Evolutionary conservation across 2,329 filamentous ascomycete genomes (phyloP), one percentile per base, ranked within the genome.

Genomic region (Aspergillus brasiliensis): DNA sequence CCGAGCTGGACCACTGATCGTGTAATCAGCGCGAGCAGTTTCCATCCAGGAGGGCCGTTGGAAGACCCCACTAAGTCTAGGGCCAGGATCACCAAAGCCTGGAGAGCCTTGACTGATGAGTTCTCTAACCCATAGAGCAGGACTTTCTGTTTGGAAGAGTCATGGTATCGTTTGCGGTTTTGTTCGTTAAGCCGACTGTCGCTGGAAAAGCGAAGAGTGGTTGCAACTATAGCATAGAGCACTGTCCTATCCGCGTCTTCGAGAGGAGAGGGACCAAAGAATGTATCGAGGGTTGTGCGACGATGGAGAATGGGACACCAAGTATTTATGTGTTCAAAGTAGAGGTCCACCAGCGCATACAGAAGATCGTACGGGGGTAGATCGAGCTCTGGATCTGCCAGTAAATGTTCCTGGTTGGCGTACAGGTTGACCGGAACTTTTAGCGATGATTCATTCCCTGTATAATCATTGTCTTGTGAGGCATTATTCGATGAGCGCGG

Each of bases 301-400:
- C 91, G 86, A 75, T 97, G 91, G n/a, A 97, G 80, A 23, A 97
- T 95, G 0, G 93, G 92, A 72, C 92, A 96, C 89, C 90, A 92
- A 0, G 88, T 89, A 69, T 92, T 91, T 72, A 92, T 86, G 69
- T 92, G 87, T 63, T 91, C 90, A 69, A 92, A 92, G 71, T 91
- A 92, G 0, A 92, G 81, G 67, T 92, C 89, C 6, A 89, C 88
- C 10, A 92, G 76, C 2, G 87, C 83, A 68, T 91, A 92, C 0
- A 92, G 77, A 5, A 92, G 77, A 69, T 91, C 89, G 67, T 91
- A 91, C 1, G 89, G 89, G 1, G 90, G 90, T 27, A 92, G 82
- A 59, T 90, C 88, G 53, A 88, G 83, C 66, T 91, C 88, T 2
- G 84, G 79, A 59, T 77, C 71, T 15, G 72, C 19, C 73, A 81